A percentile compares a stretch with the other conserved stretches of the same genome.
phyloP scores from a whole-genome alignment of 306 rosid species.

The Vigna radiata region DNA sequence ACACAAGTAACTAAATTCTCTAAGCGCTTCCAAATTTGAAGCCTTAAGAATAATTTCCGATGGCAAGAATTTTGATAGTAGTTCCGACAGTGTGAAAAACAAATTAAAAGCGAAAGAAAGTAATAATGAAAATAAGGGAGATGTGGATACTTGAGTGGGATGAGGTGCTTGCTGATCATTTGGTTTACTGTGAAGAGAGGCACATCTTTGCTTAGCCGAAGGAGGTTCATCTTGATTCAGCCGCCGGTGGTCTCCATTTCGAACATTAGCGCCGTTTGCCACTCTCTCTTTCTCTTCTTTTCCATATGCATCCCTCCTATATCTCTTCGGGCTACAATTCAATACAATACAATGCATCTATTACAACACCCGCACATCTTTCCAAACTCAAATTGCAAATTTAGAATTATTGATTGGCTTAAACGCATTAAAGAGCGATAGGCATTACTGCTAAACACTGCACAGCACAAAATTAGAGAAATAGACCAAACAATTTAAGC shows the following conservation, averaged over 20 bases:
- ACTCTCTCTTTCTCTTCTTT: conserved; percentile 53
- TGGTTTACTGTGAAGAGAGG: conserved; percentile 44
- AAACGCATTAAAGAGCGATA: not conserved
- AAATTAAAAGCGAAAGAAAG: not conserved
- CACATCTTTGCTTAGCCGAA: conserved; percentile 47
- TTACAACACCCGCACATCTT: not conserved
- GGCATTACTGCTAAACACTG: too few species aligned
- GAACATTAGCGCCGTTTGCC: conserved; percentile 26
- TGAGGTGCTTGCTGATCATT: conserved; percentile 14
- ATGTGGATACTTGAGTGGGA: conserved; percentile 47
- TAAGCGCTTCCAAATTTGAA: conserved; percentile 44
- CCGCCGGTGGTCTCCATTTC: not conserved
- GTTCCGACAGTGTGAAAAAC: too few species aligned
- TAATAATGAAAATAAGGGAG: conserved; percentile 44
- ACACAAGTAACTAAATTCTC: conserved; percentile 11
- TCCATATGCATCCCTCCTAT: conserved; percentile 62
- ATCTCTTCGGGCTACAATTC: conserved; percentile 61
- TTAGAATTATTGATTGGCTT: not conserved
- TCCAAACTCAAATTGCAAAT: not conserved
- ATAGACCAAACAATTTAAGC: not conserved
- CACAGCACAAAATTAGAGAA: not conserved
- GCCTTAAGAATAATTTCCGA: not conserved
- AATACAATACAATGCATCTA: too few species aligned
- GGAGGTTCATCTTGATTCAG: conserved; percentile 39
- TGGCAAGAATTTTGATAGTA: not conserved